Evolutionary conservation across 331 rosid species (phyloP).

Genomic region (Ulmus americana): DNA sequence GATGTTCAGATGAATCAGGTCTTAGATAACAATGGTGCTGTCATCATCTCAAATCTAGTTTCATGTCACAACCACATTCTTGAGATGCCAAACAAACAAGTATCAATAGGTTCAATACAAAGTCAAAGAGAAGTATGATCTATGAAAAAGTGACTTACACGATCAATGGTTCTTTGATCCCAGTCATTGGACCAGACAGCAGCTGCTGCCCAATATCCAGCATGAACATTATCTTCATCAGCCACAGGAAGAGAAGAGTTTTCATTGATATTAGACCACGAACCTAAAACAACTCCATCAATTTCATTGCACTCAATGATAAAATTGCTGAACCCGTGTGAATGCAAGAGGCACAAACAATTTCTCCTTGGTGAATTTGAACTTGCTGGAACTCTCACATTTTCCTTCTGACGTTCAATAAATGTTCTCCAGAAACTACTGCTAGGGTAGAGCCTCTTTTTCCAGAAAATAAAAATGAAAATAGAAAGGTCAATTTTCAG

Average conservation of each 20-base stretch:
- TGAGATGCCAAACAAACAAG: not conserved
- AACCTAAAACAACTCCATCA: conserved; percentile 78
- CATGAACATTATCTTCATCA: conserved; percentile 49
- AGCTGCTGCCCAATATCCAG: conserved; percentile 92
- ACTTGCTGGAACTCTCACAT: conserved; percentile 36
- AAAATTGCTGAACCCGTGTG: conserved; percentile 41
- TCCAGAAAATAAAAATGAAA: conserved; percentile 24
- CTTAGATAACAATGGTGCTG: not conserved
- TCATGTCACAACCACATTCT: not conserved
- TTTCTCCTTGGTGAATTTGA: conserved; percentile 44
- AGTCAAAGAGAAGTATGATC: conserved; percentile 11
- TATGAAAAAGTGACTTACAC: conserved; percentile 57
- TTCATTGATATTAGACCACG: conserved; percentile 60
- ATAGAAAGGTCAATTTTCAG: conserved; percentile 31
- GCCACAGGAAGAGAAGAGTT: conserved; percentile 39
- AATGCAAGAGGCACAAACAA: conserved; percentile 46
- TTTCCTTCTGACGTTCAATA: conserved; percentile 48
- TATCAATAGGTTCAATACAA: conserved; percentile 4
- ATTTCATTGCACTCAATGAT: conserved; percentile 75
- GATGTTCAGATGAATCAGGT: too few species aligned
- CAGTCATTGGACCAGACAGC: conserved; percentile 83
- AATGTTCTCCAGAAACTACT: conserved; percentile 84
- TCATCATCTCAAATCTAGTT: not conserved
- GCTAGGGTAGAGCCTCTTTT: conserved; percentile 87
- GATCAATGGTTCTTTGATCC: conserved; percentile 85